phyloP scores from a whole-genome alignment of 352 stramenopile species.

The Phytophthora meadii region DNA sequence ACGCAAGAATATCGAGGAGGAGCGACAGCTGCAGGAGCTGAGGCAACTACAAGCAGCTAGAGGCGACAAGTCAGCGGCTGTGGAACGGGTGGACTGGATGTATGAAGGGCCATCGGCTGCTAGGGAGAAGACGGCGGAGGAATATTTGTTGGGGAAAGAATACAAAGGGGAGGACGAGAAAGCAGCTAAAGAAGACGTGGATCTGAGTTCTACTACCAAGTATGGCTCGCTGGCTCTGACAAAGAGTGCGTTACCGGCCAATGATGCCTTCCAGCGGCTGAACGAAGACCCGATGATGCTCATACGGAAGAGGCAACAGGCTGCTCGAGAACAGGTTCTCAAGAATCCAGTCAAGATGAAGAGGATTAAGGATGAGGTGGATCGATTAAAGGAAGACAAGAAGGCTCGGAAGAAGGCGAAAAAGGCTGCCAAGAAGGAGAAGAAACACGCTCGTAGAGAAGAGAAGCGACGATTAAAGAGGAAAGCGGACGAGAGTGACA shows the following conservation, averaged over 20 bases:
- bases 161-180: conserved; percentile 59
- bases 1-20: conserved; percentile 96
- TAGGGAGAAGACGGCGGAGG: conserved; percentile 75
- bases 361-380: conserved; percentile 83
- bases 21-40: conserved; percentile 96
- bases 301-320: conserved; percentile 89
- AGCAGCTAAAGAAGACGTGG: conserved; percentile 34
- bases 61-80: conserved; percentile 77
- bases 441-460: conserved; percentile 44
- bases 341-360: conserved; percentile 93
- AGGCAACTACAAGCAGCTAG: conserved; percentile 89
- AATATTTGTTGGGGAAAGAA: conserved; percentile 95
- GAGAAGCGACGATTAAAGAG: conserved; percentile 49
- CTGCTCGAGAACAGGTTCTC: conserved; percentile 81
- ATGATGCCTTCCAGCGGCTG: conserved; percentile 93
- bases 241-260: conserved; percentile 67
- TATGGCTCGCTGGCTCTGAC: conserved; percentile 74
- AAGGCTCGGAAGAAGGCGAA: conserved; percentile 75
- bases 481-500: conserved; percentile 45
- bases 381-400: conserved; percentile 82
- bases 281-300: conserved; percentile 98
- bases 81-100: conserved; percentile 96
- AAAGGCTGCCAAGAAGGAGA: conserved; percentile 77
- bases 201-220: conserved; percentile 65
- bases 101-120: conserved; percentile 93